These are phyloP conservation scores for Penicillium daleae DNA, from an alignment of 495 filamentous ascomycete species.

Conservation along the genomic window DNA sequence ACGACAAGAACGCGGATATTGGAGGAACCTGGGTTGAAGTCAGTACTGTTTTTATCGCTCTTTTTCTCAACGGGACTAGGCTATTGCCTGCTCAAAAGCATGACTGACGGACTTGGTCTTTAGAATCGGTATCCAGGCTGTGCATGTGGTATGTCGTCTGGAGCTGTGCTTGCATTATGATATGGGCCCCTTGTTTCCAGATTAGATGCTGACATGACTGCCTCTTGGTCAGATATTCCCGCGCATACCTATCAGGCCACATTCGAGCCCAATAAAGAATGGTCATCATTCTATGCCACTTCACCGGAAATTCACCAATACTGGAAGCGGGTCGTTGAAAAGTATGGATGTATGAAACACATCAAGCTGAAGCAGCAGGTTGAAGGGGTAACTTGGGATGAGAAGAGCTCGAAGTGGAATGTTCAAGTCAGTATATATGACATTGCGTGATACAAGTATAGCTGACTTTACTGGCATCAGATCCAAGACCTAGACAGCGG, in stretches of 20 bases:
- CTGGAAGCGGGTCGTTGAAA: slow-evolving; percentile 48
- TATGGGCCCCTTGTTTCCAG: background rate
- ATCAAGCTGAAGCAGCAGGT: slow-evolving; percentile 47
- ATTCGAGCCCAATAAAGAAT: slow-evolving; percentile 59
- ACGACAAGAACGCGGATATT: slow-evolving; percentile 78
- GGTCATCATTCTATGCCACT: slow-evolving; percentile 61
- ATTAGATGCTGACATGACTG: background rate
- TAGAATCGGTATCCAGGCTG: slow-evolving; percentile 69
- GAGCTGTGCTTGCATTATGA: background rate
- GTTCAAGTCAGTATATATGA: slow-evolving; percentile 34
- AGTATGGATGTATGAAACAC: slow-evolving; percentile 46
- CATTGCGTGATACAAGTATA: background rate
- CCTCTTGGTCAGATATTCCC: slow-evolving; percentile 37
- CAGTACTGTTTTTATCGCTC: background rate
- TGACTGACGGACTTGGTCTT: background rate
- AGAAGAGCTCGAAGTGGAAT: slow-evolving; percentile 49
- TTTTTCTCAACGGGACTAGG: background rate
- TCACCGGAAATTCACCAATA: slow-evolving; percentile 63
- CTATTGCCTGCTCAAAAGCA: background rate
- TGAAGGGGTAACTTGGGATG: slow-evolving; percentile 43
- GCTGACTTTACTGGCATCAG: slow-evolving; percentile 7
- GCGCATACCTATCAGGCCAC: slow-evolving; percentile 55
- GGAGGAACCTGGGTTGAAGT: slow-evolving; percentile 72
- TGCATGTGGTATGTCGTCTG: slow-evolving; percentile 48
- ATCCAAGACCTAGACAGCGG: slow-evolving; percentile 48